Evolutionary conservation across 2,329 filamentous ascomycete species (phyloP).

Genomic region (Penicillium sp.): DNA sequence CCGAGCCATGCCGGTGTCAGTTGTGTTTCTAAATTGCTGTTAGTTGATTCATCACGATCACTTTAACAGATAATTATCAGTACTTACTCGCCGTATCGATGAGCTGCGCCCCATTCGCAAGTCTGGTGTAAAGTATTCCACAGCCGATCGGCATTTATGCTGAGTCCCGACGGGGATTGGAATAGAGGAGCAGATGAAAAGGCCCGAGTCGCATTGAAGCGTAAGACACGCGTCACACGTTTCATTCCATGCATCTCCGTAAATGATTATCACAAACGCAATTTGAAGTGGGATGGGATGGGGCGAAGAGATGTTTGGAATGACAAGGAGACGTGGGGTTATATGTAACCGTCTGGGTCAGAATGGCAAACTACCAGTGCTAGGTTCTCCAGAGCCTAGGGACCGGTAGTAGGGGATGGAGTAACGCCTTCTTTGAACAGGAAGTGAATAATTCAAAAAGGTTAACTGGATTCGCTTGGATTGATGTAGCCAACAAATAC

Average conservation of each 20-base stretch:
- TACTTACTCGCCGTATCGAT: slow-evolving; percentile 35
- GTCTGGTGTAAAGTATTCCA: slow-evolving; percentile 38
- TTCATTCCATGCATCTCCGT: slow-evolving; percentile 16
- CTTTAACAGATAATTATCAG: not conserved
- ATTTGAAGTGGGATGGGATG: not conserved
- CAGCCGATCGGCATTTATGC: slow-evolving; percentile 32
- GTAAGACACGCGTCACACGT: slow-evolving; percentile 9
- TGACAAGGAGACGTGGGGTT: not conserved
- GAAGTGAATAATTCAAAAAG: not conserved
- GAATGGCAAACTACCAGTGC: too few relatives aligned
- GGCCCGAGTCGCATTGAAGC: slow-evolving; percentile 9
- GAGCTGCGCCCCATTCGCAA: slow-evolving; percentile 36
- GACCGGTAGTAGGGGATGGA: not conserved
- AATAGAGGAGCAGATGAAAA: slow-evolving; percentile 18
- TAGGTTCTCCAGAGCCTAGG: not conserved
- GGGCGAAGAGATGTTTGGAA: not conserved
- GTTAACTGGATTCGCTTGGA: not conserved
- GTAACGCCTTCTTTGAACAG: slow-evolving; percentile 5
- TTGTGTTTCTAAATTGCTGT: slow-evolving; percentile 17
- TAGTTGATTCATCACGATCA: not conserved
- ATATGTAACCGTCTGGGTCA: too few relatives aligned
- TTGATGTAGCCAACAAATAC: not conserved
- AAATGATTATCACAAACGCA: not conserved
- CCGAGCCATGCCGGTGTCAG: slow-evolving; percentile 66
- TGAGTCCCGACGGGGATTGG: slow-evolving; percentile 25